Conservation (phyloP, 352 stramenopile species). For the Plasmopara halstedii region DNA sequence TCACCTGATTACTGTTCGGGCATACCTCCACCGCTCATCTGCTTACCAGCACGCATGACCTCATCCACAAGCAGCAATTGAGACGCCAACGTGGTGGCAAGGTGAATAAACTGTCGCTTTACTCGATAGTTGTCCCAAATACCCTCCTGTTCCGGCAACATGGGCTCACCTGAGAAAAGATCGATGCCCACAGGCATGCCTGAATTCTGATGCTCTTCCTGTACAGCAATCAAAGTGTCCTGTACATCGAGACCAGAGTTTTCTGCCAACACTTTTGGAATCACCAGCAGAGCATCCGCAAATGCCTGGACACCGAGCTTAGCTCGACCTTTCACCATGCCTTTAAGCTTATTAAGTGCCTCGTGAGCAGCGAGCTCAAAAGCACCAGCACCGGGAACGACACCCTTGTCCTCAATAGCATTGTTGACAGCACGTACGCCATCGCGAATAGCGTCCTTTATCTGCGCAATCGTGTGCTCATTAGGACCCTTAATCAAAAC, state of each 20-base stretch:
- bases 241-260: slow-evolving; percentile 87
- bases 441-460: slow-evolving; percentile 98
- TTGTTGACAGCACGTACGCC: slow-evolving; percentile 98
- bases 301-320: slow-evolving; percentile 98
- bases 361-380: slow-evolving; percentile 94
- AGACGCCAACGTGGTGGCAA: slow-evolving; percentile 96
- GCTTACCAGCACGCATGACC: slow-evolving; percentile 98
- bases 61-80: slow-evolving; percentile 99
- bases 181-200: slow-evolving; percentile 93
- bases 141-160: slow-evolving; percentile 94
- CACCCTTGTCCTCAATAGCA: slow-evolving; percentile 93
- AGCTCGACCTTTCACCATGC: slow-evolving; percentile 89
- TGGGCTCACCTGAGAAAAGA: slow-evolving; percentile 93
- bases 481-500: slow-evolving; percentile 99
- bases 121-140: slow-evolving; percentile 99
- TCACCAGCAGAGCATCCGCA: slow-evolving; percentile 94
- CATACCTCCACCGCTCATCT: slow-evolving; percentile 86
- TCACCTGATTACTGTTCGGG: slow-evolving; percentile 42
- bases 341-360: slow-evolving; percentile 81
- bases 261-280: slow-evolving; percentile 96
- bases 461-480: slow-evolving; percentile 97
- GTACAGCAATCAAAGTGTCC: slow-evolving; percentile 94
- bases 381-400: slow-evolving; percentile 94
- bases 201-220: slow-evolving; percentile 91
- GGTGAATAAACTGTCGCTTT: slow-evolving; percentile 98